Conservation (phyloP, 2,329 filamentous ascomycete genomes). For the Xylaria multiplex region DNA sequence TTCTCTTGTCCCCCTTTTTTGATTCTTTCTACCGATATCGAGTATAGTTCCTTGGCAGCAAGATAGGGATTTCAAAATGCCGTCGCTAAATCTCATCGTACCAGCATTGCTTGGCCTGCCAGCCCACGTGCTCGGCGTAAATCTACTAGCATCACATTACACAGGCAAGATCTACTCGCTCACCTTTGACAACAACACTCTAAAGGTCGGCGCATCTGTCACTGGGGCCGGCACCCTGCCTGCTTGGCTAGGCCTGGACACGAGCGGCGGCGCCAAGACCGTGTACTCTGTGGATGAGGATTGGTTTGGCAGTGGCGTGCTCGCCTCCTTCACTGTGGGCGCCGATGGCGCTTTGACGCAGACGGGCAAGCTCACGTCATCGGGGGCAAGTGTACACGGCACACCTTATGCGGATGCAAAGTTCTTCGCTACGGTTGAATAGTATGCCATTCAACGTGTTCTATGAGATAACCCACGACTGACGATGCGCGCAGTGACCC, state of each 20-base stretch:
- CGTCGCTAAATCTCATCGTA: conserved; percentile 38
- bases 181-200: conserved; percentile 43
- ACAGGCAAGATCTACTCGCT: conserved; percentile 54
- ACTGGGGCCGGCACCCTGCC: conserved; percentile 51
- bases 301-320: conserved; percentile 50
- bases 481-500: conserved; percentile 49
- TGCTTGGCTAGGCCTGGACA: conserved; percentile 53
- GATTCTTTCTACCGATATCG: conserved; percentile 23
- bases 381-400: conserved; percentile 55
- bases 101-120: conserved; percentile 39
- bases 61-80: conserved; percentile 38
- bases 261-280: conserved; percentile 42
- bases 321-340: conserved; percentile 50
- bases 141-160: conserved; percentile 53
- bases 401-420: conserved; percentile 53
- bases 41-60: conserved; percentile 36
- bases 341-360: conserved; percentile 49
- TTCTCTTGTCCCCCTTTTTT: conserved; percentile 11
- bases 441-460: conserved; percentile 48
- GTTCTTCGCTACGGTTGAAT: conserved; percentile 57
- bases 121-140: conserved; percentile 45
- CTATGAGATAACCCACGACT: conserved; percentile 25
- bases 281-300: conserved; percentile 54
- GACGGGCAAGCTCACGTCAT: conserved; percentile 47
- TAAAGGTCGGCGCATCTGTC: conserved; percentile 45